phyloP scores from a whole-genome alignment of 2,329 filamentous ascomycete species.

The Drechslerella dactyloides region DNA sequence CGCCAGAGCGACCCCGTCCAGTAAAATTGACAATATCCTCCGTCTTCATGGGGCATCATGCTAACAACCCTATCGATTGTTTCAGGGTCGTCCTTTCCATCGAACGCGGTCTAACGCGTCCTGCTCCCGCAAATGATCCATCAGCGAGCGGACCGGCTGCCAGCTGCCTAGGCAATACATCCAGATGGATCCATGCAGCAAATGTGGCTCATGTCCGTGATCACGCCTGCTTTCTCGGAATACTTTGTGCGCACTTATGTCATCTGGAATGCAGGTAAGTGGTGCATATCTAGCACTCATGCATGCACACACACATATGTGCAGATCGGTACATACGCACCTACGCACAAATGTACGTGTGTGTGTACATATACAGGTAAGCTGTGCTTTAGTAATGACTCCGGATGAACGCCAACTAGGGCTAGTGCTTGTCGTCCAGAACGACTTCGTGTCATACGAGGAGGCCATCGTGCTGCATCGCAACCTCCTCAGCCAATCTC shows the following conservation, averaged over 20 bases:
- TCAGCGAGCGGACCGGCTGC: slow-evolving; percentile 37
- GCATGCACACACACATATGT: neutral
- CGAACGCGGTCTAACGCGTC: slow-evolving; percentile 16
- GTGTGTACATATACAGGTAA: neutral
- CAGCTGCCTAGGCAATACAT: slow-evolving; percentile 34
- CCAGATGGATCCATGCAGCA: slow-evolving; percentile 14
- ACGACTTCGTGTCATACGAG: neutral
- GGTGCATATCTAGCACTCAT: neutral
- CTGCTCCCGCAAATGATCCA: slow-evolving; percentile 17
- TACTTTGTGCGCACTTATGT: slow-evolving; percentile 12
- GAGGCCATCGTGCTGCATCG: neutral
- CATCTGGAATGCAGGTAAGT: too few relatives aligned
- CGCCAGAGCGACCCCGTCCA: neutral
- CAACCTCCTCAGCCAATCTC: slow-evolving; percentile 19
- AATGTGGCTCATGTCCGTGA: slow-evolving; percentile 15
- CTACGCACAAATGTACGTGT: neutral
- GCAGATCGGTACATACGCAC: too few relatives aligned
- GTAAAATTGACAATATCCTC: slow-evolving; percentile 26
- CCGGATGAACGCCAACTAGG: neutral
- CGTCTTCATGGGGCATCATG: slow-evolving; percentile 14
- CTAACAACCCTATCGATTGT: slow-evolving; percentile 2
- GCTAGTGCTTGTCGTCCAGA: neutral
- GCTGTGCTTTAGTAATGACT: neutral
- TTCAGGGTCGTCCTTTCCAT: neutral
- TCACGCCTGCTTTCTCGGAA: slow-evolving; percentile 19